phyloP scores from a whole-genome alignment of 2,329 filamentous ascomycete genomes.

The Rachicladosporium sp. region DNA sequence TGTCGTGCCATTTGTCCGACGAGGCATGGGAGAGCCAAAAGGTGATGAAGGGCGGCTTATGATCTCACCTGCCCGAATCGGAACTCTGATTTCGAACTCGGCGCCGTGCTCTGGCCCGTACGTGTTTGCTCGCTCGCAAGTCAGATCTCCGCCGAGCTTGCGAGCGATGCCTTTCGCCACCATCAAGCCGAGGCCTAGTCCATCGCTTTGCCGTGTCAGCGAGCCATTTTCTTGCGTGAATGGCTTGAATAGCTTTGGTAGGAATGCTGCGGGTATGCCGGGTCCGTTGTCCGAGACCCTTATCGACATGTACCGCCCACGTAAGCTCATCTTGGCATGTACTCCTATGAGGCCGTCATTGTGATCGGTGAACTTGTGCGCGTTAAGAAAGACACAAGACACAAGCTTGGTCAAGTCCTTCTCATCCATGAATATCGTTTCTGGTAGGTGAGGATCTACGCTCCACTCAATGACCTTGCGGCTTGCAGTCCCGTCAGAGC shows the following conservation, averaged over 20 bases:
- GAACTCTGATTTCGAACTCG: slow-evolving; percentile 57
- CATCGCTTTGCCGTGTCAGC: slow-evolving; percentile 54
- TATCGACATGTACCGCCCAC: slow-evolving; percentile 45
- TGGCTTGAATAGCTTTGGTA: slow-evolving; percentile 55
- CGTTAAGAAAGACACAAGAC: slow-evolving; percentile 53
- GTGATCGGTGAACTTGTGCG: slow-evolving; percentile 56
- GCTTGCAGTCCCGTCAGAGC: slow-evolving; percentile 31
- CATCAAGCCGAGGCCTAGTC: slow-evolving; percentile 54
- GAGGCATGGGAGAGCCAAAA: slow-evolving; percentile 32
- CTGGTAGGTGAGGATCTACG: slow-evolving; percentile 39
- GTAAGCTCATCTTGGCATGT: slow-evolving; percentile 36
- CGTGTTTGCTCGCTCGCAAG: slow-evolving; percentile 51
- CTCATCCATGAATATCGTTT: slow-evolving; percentile 47
- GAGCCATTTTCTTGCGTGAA: slow-evolving; percentile 59
- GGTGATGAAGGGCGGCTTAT: slow-evolving; percentile 40
- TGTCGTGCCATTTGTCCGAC: slow-evolving; percentile 9
- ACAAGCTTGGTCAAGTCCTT: slow-evolving; percentile 52
- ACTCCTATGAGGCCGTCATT: slow-evolving; percentile 46
- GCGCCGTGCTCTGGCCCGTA: slow-evolving; percentile 49
- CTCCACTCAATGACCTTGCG: slow-evolving; percentile 39
- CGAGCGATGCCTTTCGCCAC: slow-evolving; percentile 61
- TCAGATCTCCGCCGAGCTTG: slow-evolving; percentile 56
- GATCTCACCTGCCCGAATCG: slow-evolving; percentile 42
- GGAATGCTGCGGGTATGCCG: slow-evolving; percentile 54
- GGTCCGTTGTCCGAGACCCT: slow-evolving; percentile 54